phyloP scores from a whole-genome alignment of 2,329 filamentous ascomycete species.

The Leptosphaerulina australis region DNA sequence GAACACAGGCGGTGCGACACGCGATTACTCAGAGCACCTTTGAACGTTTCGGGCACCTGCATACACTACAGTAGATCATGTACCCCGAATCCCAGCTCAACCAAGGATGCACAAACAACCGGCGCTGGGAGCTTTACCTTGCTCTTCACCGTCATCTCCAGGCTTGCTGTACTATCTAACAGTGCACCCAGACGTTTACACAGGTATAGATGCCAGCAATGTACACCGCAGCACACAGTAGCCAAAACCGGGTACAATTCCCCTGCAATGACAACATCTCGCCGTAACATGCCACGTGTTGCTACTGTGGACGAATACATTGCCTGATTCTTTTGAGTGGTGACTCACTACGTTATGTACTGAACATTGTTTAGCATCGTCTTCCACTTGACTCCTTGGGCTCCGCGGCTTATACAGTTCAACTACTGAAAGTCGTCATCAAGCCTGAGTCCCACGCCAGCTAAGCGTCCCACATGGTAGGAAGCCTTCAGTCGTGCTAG shows the following conservation, averaged over 20 bases:
- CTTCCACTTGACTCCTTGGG: background rate
- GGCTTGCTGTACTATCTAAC: background rate
- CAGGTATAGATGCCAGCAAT: too few relatives aligned
- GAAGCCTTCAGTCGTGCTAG: background rate
- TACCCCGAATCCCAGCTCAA: background rate
- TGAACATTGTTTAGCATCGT: background rate
- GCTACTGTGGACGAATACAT: background rate
- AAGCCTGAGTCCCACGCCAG: background rate
- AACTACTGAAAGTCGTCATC: conserved; percentile 3
- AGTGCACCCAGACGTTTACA: background rate
- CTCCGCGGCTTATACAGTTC: background rate
- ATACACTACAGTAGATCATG: conserved; percentile 7
- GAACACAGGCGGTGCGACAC: conserved; percentile 1
- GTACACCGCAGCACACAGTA: background rate
- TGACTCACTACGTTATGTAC: background rate
- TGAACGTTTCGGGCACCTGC: background rate
- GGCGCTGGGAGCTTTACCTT: background rate
- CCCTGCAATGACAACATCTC: background rate
- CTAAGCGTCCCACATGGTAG: background rate
- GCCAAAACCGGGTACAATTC: background rate
- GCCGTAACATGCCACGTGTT: background rate
- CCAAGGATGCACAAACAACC: background rate
- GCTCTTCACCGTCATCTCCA: background rate
- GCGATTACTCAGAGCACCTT: background rate
- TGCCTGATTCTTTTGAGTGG: too few relatives aligned